Base-by-base conservation (phyloP, 768 basidiomycete species). In the Pholiota conissans region DNA sequence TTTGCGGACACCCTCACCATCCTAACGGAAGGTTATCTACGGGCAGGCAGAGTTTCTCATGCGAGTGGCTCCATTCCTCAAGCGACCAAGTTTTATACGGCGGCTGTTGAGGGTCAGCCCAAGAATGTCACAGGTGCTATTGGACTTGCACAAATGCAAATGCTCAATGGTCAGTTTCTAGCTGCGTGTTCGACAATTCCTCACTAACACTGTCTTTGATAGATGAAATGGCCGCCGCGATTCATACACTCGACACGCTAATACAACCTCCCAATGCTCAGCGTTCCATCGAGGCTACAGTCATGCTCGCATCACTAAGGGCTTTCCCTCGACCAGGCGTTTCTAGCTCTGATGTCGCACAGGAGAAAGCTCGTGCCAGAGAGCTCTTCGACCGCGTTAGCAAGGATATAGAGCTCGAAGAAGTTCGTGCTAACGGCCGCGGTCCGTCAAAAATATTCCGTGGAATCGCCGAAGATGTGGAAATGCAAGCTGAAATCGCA, bases 401-500 rank as follows among this genome's bases (percentile, higher is more conserved):
- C 58, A 89, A 88, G 65, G 75, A 81, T n/a, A 75, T 92, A 49
- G 84, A 87, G 35, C 71, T 78, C 0, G 89, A 90, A n/a, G 83
- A 85, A 28, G 64, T 73, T 3, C 78, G 83, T 9, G 56, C 73
- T 13, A 77, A 78, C 55, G 82, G 81, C 0, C 69, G 78, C 42
- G 65, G 63, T 9, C 62, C 66, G 5, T 74, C 65, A 54, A 76
- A 75, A 60, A 59, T 76, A 2, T 75, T 85, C 5, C 79, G 83
- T 20, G 81, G 76, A 20, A 80, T 94, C 49, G 77, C 78, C 0
- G 85, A 90, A 13, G 96, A 99, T 65, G 75, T 90, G 51, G 91
- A 96, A 58, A 85, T 98, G 82, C 89, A 93, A 62, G 74, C 87
- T n/a, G 95, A 98, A 69, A 86, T 98, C 58, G 93, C 93, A 10